phyloP scores from a whole-genome alignment of 371 early-diverging fungal genomes.

The Lichtheimia hyalospora region DNA sequence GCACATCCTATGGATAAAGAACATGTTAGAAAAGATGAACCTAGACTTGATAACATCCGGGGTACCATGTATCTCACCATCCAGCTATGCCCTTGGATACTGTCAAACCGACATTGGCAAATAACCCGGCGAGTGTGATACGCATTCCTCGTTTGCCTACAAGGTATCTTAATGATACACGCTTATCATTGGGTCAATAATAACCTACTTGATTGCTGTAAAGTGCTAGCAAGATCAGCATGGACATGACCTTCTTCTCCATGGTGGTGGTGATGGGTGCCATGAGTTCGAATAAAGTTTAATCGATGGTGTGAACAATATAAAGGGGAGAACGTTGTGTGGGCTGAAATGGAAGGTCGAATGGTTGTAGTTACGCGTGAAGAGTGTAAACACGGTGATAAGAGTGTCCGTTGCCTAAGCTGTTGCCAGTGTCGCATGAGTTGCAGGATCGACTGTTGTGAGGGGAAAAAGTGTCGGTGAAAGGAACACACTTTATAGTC shows the following conservation, averaged over 20 bases:
- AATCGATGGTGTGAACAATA: too few species aligned
- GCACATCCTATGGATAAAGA: constrained; percentile 42
- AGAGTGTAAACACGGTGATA: too few species aligned
- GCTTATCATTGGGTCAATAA: neutral
- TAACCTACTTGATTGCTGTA: constrained; percentile 20
- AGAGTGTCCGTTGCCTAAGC: too few species aligned
- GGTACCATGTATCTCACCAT: constrained; percentile 22
- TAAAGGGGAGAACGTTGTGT: too few species aligned
- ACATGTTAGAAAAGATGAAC: neutral
- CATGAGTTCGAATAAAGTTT: constrained; percentile 9
- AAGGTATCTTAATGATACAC: neutral
- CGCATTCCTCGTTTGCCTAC: constrained; percentile 56
- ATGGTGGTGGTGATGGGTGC: constrained; percentile 19
- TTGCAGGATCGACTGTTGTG: too few species aligned
- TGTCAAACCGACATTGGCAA: constrained; percentile 62
- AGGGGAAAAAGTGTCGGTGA: too few species aligned
- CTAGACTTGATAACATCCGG: too few species aligned
- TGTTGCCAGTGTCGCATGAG: too few species aligned
- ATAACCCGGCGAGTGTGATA: constrained; percentile 66
- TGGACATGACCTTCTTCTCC: constrained; percentile 20
- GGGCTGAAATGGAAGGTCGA: too few species aligned
- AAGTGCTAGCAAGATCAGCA: constrained; percentile 20
- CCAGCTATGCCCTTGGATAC: constrained; percentile 70
- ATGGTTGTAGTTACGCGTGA: too few species aligned
- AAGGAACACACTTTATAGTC: too few species aligned